These are phyloP conservation scores for Auricularia auricula-judae DNA, from an alignment of 768 basidiomycete genomes.

Conservation along the genomic window DNA sequence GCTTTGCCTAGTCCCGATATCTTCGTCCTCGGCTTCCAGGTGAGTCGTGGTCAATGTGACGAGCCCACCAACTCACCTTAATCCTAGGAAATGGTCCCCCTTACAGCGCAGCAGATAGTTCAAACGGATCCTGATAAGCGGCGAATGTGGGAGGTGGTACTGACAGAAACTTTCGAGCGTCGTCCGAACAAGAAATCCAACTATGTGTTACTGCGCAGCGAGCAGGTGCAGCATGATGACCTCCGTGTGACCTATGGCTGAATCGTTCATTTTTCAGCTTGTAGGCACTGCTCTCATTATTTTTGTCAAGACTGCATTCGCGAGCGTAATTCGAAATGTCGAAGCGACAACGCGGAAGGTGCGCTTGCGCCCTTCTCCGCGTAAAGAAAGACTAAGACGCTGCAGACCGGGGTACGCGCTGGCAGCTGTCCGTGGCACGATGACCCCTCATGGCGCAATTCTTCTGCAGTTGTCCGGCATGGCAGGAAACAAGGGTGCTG, in stretches of 20 bases:
- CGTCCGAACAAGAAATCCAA: slow-evolving; percentile 55
- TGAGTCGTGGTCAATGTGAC: too few species aligned
- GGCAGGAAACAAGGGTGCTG: slow-evolving; percentile 96
- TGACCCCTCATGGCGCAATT: neutral
- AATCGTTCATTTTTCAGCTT: slow-evolving; percentile 36
- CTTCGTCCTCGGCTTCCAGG: slow-evolving; percentile 81
- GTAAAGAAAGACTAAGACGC: neutral
- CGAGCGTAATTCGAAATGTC: slow-evolving; percentile 77
- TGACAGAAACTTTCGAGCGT: slow-evolving; percentile 66
- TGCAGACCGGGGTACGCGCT: slow-evolving; percentile 60
- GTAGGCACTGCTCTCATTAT: slow-evolving; percentile 91
- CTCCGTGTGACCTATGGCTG: neutral
- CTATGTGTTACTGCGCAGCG: slow-evolving; percentile 83
- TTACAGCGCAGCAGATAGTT: slow-evolving; percentile 95
- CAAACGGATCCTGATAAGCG: slow-evolving; percentile 92
- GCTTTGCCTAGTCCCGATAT: slow-evolving; percentile 62
- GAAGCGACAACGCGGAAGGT: slow-evolving; percentile 90
- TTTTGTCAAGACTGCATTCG: slow-evolving; percentile 66
- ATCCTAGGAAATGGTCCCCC: slow-evolving; percentile 71
- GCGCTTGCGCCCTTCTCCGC: slow-evolving; percentile 6
- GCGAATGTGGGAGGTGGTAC: slow-evolving; percentile 74
- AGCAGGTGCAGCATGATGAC: slow-evolving; percentile 48
- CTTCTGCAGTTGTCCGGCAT: slow-evolving; percentile 40
- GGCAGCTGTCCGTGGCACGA: neutral
- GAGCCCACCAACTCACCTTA: too few species aligned